Conservation (phyloP, 2,329 filamentous ascomycete genomes). For the Decorospora gaudefroyi region DNA sequence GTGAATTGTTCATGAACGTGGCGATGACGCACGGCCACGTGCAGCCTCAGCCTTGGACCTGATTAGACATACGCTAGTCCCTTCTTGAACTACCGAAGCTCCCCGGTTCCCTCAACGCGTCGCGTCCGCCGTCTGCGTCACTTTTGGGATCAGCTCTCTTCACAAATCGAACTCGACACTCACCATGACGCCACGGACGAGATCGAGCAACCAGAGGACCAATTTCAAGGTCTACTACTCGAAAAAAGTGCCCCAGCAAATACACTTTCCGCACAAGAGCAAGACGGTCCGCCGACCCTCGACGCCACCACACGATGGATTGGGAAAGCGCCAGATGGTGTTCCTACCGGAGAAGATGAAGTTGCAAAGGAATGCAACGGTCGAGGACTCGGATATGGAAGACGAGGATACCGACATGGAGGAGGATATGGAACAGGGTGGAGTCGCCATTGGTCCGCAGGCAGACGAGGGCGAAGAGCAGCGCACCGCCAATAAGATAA, state of each 20-base stretch:
- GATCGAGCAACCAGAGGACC: constrained; percentile 32
- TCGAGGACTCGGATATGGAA: constrained; percentile 23
- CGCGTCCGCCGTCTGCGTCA: constrained; percentile 21
- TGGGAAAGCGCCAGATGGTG: constrained; percentile 33
- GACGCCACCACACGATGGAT: constrained; percentile 16
- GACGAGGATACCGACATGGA: constrained; percentile 13
- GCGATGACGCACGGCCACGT: constrained; percentile 13
- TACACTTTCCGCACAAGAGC: constrained; percentile 34
- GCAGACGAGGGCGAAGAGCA: constrained; percentile 2
- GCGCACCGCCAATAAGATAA: neutral
- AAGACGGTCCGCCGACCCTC: constrained; percentile 36
- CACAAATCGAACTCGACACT: constrained; percentile 4
- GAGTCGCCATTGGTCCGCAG: neutral
- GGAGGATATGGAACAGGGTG: constrained; percentile 6
- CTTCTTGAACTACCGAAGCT: no score
- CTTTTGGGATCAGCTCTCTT: neutral
- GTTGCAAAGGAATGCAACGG: constrained; percentile 9
- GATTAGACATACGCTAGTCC: constrained; percentile 18
- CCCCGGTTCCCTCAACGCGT: constrained; percentile 37
- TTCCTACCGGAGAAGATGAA: constrained; percentile 39
- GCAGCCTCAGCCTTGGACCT: fast-evolving
- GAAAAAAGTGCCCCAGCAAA: constrained; percentile 38
- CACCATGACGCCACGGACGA: constrained; percentile 38
- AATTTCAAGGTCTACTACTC: constrained; percentile 39
- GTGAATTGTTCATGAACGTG: no score